phyloP scores from a whole-genome alignment of 176 grass and related monocot species.

The Avena eriantha region DNA sequence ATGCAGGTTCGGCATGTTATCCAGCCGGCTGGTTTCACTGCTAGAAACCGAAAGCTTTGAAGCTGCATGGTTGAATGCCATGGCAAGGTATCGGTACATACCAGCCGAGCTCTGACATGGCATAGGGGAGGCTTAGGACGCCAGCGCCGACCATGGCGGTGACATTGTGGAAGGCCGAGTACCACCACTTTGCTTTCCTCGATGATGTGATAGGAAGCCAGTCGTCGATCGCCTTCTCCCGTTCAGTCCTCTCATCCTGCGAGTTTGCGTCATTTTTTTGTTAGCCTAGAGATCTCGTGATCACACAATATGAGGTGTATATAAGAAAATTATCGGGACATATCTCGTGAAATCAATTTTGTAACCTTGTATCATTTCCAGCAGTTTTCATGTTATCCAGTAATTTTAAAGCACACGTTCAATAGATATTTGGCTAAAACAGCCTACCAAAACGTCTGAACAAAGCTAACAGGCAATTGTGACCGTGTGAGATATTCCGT shows the following conservation, averaged over 20 bases:
- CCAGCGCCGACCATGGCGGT: constrained; percentile 97
- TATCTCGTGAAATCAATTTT: neutral
- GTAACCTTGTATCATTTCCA: neutral
- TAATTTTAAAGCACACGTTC: neutral
- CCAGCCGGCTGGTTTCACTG: neutral
- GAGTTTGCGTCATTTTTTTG: neutral
- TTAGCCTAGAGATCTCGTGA: neutral
- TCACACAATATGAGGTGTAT: neutral
- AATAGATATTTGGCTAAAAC: too few species aligned
- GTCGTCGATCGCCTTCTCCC: constrained; percentile 60
- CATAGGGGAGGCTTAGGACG: constrained; percentile 78
- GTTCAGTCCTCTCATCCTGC: constrained; percentile 6
- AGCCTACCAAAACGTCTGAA: too few species aligned
- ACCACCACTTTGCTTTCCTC: constrained; percentile 95
- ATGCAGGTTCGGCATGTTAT: neutral
- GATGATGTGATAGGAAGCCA: constrained; percentile 95
- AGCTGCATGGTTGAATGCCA: neutral
- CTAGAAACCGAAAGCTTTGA: neutral
- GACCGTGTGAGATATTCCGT: neutral
- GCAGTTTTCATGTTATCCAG: neutral
- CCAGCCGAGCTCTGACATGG: constrained; percentile 69
- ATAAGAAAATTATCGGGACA: neutral
- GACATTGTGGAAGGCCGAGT: constrained; percentile 96
- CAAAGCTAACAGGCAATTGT: too few species aligned
- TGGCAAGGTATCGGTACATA: neutral